Evolutionary conservation across 768 basidiomycete genomes (phyloP), one percentile per base, ranked within the genome.

Genomic region (Sporobolomyces phaffii): DNA sequence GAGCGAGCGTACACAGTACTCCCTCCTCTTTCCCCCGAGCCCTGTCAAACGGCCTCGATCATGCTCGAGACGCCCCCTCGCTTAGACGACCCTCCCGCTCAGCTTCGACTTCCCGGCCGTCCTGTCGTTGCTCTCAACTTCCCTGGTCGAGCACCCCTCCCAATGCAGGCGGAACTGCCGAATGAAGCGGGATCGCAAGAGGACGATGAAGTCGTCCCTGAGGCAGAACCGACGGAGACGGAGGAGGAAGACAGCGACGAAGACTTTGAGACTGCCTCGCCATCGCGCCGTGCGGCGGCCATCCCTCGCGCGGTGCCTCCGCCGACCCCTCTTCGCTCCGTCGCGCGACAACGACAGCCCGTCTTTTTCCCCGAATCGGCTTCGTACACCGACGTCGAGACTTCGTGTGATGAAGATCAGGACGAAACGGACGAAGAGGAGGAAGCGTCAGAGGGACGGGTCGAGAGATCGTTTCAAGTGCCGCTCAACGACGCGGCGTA

Each of bases 21-120:
- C 15, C 28, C 41, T 3, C 48, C 62, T 1, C 13, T 43, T 2
- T 60, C 58, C 29, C 62, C 62, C 33, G 68, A 69, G 36, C 41
- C 68, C 18, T 69, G 54, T 43, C 68, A 69, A 47, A 71, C 69
- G 1, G 41, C 58, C 18, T 71, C 69, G 5, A 71, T 71, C 36
- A 44, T 65, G 11, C 52, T 71, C 33, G 65, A 66, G 29, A 71
- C 69, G 17, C 69, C 69, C 33, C 58, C 62, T 0, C 34, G 54
- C 11, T n/a, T 66, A n/a, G 66, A 67, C 38, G 65, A 68, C 18
- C 28, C 44, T 15, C 56, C 60, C 1, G 57, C 41, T 1, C 43
- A 56, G 43, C 36, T 68, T 0, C 43, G 61, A 2, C 33, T 68
- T 7, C 66, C 66, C 0, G 54, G 24, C 1, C 40, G 66, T 0